Evolutionary conservation across 148 eudicot species (phyloP).

Genomic region (Fagopyrum tataricum): DNA sequence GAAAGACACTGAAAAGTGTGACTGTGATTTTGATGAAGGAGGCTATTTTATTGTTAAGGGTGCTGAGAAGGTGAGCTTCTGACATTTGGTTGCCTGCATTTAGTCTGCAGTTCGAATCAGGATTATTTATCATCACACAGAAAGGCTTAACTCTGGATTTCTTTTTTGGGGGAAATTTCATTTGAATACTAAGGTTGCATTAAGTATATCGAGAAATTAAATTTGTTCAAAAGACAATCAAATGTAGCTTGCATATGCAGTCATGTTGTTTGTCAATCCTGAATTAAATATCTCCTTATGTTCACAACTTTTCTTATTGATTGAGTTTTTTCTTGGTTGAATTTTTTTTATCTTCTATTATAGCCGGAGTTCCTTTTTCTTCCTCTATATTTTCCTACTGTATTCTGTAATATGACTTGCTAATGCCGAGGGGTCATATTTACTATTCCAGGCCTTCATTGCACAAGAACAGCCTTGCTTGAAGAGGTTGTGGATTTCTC

Average conservation of each 20-base stretch:
- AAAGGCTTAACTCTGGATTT: conserved; percentile 1
- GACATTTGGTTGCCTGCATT: background rate
- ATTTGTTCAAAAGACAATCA: background rate
- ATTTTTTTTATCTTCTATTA: background rate
- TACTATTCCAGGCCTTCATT: conserved; percentile 59
- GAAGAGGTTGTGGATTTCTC: conserved; percentile 67
- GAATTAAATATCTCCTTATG: background rate
- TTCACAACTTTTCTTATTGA: background rate
- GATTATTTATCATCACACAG: background rate
- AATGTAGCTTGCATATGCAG: background rate
- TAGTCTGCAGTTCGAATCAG: background rate
- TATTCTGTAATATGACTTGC: background rate
- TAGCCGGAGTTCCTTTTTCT: background rate
- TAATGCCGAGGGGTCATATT: conserved; percentile 7
- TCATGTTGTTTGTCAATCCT: background rate
- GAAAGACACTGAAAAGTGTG: conserved; percentile 52
- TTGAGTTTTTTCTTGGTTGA: background rate
- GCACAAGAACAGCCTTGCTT: conserved; percentile 90
- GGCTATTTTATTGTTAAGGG: conserved; percentile 94
- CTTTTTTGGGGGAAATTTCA: background rate
- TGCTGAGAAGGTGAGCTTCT: conserved; percentile 75
- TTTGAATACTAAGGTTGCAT: background rate
- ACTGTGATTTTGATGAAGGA: conserved; percentile 94
- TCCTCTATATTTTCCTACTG: background rate
- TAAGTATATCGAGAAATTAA: background rate